phyloP scores from a whole-genome alignment of 1,139 yeast genomes.

The Candida tropicalis region DNA sequence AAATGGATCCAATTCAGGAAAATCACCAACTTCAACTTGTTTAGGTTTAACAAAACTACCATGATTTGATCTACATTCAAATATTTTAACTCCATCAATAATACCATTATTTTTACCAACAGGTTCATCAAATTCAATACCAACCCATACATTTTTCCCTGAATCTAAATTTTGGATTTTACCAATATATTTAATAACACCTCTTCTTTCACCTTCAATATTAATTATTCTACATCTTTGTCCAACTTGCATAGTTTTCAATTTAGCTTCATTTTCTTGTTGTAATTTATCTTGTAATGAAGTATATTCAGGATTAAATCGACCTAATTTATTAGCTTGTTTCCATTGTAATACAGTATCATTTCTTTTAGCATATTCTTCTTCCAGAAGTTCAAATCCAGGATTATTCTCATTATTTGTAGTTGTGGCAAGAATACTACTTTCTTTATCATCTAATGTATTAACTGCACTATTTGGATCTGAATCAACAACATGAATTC shows the following conservation, averaged over 20 bases:
- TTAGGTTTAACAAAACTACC: constrained; percentile 56
- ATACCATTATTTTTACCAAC: constrained; percentile 49
- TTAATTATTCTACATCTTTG: constrained; percentile 45
- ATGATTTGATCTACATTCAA: constrained; percentile 40
- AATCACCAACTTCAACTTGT: constrained; percentile 56
- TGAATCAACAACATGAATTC: constrained; percentile 58
- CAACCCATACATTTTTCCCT: constrained; percentile 48
- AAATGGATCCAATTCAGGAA: constrained; percentile 47
- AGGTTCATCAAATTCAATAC: constrained; percentile 53
- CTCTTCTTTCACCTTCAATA: constrained; percentile 61
- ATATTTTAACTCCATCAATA: constrained; percentile 35
- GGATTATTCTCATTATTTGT: background rate
- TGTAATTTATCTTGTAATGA: constrained; percentile 22
- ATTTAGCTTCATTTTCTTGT: constrained; percentile 21
- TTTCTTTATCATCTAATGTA: constrained; percentile 35
- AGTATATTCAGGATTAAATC: constrained; percentile 63
- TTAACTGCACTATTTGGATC: constrained; percentile 52
- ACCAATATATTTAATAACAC: constrained; percentile 70
- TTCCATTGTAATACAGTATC: constrained; percentile 82
- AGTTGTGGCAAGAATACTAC: constrained; percentile 19
- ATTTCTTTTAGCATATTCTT: constrained; percentile 61
- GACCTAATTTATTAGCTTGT: constrained; percentile 62
- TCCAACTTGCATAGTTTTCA: constrained; percentile 31
- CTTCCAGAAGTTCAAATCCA: constrained; percentile 58
- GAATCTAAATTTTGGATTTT: constrained; percentile 58